Conservation (phyloP, 2,329 filamentous ascomycete species). For the Acarospora socialis region DNA sequence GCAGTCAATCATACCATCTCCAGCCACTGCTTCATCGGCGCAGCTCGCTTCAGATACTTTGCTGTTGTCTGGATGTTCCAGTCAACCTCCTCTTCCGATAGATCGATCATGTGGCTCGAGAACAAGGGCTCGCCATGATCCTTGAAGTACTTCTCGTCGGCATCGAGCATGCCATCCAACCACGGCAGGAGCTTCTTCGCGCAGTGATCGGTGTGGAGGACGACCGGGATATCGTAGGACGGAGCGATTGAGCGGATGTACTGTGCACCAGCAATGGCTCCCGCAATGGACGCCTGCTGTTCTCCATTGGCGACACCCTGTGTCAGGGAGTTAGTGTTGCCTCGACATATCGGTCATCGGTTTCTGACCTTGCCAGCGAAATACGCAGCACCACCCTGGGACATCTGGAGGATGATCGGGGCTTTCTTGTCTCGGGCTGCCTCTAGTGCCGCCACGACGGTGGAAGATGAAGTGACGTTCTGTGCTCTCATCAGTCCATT, state of each 20-base stretch:
- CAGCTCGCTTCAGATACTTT: slow-evolving; percentile 83
- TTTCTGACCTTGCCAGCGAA: slow-evolving; percentile 65
- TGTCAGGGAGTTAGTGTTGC: slow-evolving; percentile 28
- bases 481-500: slow-evolving; percentile 16
- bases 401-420: slow-evolving; percentile 85
- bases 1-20: slow-evolving; percentile 66
- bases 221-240: slow-evolving; percentile 73
- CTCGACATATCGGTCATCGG: not conserved
- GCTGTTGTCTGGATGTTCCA: slow-evolving; percentile 88
- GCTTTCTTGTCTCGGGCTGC: slow-evolving; percentile 84
- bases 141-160: slow-evolving; percentile 93
- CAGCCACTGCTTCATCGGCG: slow-evolving; percentile 96
- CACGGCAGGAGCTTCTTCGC: slow-evolving; percentile 98
- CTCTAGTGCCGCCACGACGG: slow-evolving; percentile 75
- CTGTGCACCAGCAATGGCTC: slow-evolving; percentile 77
- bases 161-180: slow-evolving; percentile 91
- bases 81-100: slow-evolving; percentile 80
- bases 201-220: slow-evolving; percentile 96
- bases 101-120: slow-evolving; percentile 96
- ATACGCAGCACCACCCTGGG: slow-evolving; percentile 85
- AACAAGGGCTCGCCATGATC: slow-evolving; percentile 81
- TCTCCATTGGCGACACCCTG: slow-evolving; percentile 64
- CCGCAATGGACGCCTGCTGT: slow-evolving; percentile 79
- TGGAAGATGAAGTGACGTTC: slow-evolving; percentile 91
- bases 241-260: slow-evolving; percentile 85